Percentiles rank a stretch among this genome's conserved stretches.
These are phyloP conservation scores for Crepidotus variabilis DNA, from an alignment of 768 basidiomycete genomes.

Conservation along the genomic window DNA sequence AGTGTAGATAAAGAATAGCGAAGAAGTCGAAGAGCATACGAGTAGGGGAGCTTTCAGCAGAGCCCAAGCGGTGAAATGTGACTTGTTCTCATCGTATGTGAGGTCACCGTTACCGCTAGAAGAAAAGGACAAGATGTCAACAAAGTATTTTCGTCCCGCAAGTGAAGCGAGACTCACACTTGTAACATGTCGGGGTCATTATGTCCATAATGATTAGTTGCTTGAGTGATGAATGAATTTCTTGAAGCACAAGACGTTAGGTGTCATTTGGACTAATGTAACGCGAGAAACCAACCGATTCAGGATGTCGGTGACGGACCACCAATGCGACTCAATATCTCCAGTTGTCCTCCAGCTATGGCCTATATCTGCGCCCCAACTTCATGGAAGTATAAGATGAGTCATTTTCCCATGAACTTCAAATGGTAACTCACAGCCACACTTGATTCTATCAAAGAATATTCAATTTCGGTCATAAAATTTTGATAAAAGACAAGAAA, in stretches of 20 bases:
- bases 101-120: slow-evolving; percentile 62
- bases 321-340: slow-evolving; percentile 35
- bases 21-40: slow-evolving; percentile 33
- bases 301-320: slow-evolving; percentile 47
- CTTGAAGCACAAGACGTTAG: slow-evolving; percentile 24
- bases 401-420: too few relatives aligned
- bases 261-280: background rate
- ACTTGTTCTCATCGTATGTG: slow-evolving; percentile 59
- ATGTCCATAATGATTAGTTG: slow-evolving; percentile 63
- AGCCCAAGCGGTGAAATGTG: slow-evolving; percentile 73
- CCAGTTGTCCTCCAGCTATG: slow-evolving; percentile 59
- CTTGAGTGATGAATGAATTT: slow-evolving; percentile 61
- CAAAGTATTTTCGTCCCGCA: too few relatives aligned
- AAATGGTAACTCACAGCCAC: too few relatives aligned
- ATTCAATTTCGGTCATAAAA: background rate
- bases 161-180: background rate
- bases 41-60: slow-evolving; percentile 67
- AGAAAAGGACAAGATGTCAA: background rate
- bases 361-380: slow-evolving; percentile 56
- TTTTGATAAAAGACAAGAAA: slow-evolving; percentile 13
- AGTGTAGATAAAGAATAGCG: slow-evolving; percentile 1
- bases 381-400: slow-evolving; percentile 42
- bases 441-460: slow-evolving; percentile 28
- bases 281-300: slow-evolving; percentile 35
- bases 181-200: slow-evolving; percentile 68